Conservation (phyloP, 2,329 filamentous ascomycete genomes). For the Scolecobasidium constrictum region DNA sequence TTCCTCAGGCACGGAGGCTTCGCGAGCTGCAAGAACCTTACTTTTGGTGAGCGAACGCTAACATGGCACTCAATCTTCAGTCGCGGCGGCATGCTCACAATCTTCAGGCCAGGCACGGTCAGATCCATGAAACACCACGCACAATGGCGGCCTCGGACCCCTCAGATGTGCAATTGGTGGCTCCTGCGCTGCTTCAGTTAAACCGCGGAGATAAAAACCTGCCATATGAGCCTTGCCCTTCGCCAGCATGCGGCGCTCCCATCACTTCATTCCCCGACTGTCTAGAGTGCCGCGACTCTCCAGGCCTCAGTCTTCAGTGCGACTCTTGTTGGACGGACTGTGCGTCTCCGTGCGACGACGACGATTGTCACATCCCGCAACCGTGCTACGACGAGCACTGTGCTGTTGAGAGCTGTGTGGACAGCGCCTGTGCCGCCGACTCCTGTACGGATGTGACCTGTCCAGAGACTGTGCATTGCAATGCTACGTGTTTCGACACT, state of each 20-base stretch:
- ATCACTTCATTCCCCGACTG: constrained; percentile 1
- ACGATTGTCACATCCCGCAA: constrained; percentile 6
- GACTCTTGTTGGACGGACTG: constrained; percentile 2
- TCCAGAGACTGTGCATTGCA: background rate
- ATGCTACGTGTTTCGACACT: constrained; percentile 1
- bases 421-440: background rate
- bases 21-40: no score
- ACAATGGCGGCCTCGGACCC: background rate
- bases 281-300: background rate
- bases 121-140: no score
- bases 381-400: constrained; percentile 8
- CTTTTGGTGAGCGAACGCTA: no score
- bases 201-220: background rate
- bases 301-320: constrained; percentile 1
- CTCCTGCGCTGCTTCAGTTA: constrained; percentile 3
- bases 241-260: background rate
- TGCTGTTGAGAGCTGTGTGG: constrained; percentile 3
- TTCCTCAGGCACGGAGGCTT: no score
- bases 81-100: no score
- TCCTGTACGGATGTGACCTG: constrained; percentile 1
- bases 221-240: background rate
- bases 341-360: constrained; percentile 6
- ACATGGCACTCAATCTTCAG: no score
- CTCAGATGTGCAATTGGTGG: background rate
- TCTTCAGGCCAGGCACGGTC: no score